Evolutionary conservation across 2,329 filamentous ascomycete species (phyloP).

Genomic region (Curvularia sp.): DNA sequence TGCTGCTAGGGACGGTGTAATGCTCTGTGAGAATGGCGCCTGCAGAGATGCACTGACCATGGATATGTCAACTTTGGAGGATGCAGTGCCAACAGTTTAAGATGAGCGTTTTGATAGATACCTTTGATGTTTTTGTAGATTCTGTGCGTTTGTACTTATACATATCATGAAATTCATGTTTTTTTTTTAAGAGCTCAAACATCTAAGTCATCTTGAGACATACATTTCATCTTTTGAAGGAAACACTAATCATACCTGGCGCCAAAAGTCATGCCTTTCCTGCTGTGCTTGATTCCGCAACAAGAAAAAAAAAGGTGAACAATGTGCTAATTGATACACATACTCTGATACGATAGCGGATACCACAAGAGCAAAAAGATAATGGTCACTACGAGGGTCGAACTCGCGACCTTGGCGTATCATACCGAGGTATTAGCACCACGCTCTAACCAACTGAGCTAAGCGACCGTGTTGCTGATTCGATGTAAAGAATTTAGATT

Average conservation of each 20-base stretch:
- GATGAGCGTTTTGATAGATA: not conserved
- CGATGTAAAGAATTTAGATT: not conserved
- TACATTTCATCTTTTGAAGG: not conserved
- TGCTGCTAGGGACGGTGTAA: constrained; percentile 45
- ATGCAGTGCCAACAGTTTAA: constrained; percentile 25
- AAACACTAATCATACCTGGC: not conserved
- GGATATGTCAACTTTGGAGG: constrained; percentile 41
- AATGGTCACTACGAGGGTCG: constrained; percentile 29
- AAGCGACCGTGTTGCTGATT: constrained; percentile 13
- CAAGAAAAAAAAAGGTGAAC: not conserved
- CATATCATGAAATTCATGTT: not conserved
- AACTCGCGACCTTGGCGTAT: constrained; percentile 24
- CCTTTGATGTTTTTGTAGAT: not conserved
- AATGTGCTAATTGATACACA: not conserved
- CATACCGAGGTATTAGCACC: constrained; percentile 5
- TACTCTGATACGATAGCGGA: no score
- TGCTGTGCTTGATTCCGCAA: not conserved
- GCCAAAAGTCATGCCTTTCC: not conserved
- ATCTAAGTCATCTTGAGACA: not conserved
- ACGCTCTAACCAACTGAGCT: constrained; percentile 16
- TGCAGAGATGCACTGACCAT: constrained; percentile 55
- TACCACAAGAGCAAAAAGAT: constrained; percentile 1
- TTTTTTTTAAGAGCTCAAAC: no score
- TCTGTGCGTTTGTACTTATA: not conserved
- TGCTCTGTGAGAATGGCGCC: constrained; percentile 50